A percentile compares a stretch with the other conserved stretches of the same genome.
Evolutionary conservation across 768 basidiomycete species (phyloP).

Genomic region (Trametes villosa): DNA sequence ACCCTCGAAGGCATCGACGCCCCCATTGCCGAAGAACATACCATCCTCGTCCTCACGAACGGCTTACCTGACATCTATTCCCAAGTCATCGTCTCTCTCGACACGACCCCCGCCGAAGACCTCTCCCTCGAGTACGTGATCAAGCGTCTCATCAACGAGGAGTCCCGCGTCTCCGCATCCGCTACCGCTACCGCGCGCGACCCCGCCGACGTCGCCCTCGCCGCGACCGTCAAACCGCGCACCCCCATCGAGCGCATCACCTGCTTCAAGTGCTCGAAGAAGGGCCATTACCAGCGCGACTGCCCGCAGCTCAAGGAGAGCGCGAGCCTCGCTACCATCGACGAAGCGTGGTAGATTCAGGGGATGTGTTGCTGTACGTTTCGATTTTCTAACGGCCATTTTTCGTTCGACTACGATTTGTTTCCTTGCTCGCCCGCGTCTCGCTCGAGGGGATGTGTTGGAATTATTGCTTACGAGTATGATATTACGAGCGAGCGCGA

Average conservation of each 20-base stretch:
- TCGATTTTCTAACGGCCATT: not conserved
- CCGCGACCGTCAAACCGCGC: conserved; percentile 14
- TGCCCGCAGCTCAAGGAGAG: not conserved
- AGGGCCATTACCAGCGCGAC: conserved; percentile 21
- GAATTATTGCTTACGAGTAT: not conserved
- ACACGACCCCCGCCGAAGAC: too few relatives aligned
- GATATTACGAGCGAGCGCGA: too few relatives aligned
- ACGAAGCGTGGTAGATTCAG: conserved; percentile 1
- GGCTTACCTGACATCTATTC: conserved; percentile 5
- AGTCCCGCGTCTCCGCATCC: not conserved
- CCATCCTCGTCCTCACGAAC: conserved; percentile 9
- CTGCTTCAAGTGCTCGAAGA: conserved; percentile 34
- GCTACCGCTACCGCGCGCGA: not conserved
- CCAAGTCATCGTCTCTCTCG: too few relatives aligned
- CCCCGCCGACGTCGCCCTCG: conserved; percentile 1
- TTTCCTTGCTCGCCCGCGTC: not conserved
- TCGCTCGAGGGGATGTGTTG: not conserved
- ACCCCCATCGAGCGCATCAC: conserved; percentile 24
- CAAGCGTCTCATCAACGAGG: too few relatives aligned
- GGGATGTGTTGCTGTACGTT: not conserved
- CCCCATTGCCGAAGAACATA: conserved; percentile 6
- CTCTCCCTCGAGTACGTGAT: too few relatives aligned
- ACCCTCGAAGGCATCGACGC: conserved; percentile 28
- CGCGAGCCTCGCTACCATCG: not conserved
- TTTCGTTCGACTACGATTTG: not conserved